Percentiles rank a stretch among this genome's conserved stretches.
Evolutionary conservation across 2,329 filamentous ascomycete species (phyloP).

Genomic region (Penicillium sp.): DNA sequence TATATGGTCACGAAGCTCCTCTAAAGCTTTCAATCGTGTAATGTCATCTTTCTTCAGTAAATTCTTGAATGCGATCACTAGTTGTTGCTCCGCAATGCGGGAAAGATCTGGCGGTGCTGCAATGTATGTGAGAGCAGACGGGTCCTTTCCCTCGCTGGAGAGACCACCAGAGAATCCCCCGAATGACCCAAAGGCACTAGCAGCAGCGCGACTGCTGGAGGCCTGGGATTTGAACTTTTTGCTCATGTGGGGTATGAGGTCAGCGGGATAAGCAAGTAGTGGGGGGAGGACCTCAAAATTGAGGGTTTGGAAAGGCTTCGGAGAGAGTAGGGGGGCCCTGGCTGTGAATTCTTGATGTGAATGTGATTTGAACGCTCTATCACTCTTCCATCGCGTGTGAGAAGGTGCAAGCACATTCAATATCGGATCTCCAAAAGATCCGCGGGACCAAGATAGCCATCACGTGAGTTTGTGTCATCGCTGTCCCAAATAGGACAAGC

Average conservation of each 20-base stretch:
- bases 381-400: background rate
- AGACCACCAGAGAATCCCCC: conserved; percentile 40
- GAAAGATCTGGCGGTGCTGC: conserved; percentile 80
- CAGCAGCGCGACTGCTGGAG: conserved; percentile 61
- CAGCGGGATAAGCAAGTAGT: conserved; percentile 25
- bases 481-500: conserved; percentile 35
- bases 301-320: conserved; percentile 4
- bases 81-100: conserved; percentile 72
- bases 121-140: conserved; percentile 78
- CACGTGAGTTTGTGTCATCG: conserved; percentile 39
- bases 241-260: conserved; percentile 47
- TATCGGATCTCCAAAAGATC: conserved; percentile 12
- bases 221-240: conserved; percentile 65
- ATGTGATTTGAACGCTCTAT: background rate
- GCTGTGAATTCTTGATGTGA: background rate
- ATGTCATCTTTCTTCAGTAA: conserved; percentile 88
- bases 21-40: conserved; percentile 85
- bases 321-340: background rate
- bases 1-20: conserved; percentile 72
- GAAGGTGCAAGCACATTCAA: conserved; percentile 1
- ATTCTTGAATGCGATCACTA: conserved; percentile 90
- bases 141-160: conserved; percentile 44
- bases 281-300: conserved; percentile 20
- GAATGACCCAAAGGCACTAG: conserved; percentile 50
- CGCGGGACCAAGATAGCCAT: conserved; percentile 29